phyloP scores from a whole-genome alignment of 352 stramenopile genomes.

The Pythium scleroteichum region DNA sequence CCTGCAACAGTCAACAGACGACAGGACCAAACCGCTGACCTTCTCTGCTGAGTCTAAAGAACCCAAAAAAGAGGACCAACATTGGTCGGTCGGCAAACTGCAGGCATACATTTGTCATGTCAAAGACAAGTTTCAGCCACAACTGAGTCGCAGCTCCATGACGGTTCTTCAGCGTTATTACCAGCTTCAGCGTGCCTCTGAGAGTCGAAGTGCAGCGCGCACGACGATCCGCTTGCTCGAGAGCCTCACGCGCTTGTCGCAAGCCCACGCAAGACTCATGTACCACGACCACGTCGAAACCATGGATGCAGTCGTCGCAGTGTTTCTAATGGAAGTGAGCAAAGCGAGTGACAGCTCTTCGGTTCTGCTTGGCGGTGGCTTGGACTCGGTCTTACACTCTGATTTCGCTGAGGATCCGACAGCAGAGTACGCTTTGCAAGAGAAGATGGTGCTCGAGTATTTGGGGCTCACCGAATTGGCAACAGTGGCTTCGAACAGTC shows the following conservation, averaged over 20 bases:
- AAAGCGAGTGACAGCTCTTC: slow-evolving; percentile 66
- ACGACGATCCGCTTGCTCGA: slow-evolving; percentile 95
- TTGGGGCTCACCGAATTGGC: slow-evolving; percentile 60
- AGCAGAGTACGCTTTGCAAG: slow-evolving; percentile 65
- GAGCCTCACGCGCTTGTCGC: slow-evolving; percentile 91
- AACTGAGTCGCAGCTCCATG: slow-evolving; percentile 79
- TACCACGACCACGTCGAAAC: slow-evolving; percentile 63
- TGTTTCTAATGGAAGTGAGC: slow-evolving; percentile 80
- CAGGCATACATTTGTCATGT: slow-evolving; percentile 93
- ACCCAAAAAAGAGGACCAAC: slow-evolving; percentile 13
- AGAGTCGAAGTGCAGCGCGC: slow-evolving; percentile 62
- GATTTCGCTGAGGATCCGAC: slow-evolving; percentile 62
- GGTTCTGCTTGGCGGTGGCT: slow-evolving; percentile 49
- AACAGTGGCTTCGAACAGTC: slow-evolving; percentile 22
- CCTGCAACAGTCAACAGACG: slow-evolving; percentile 81
- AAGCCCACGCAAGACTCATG: slow-evolving; percentile 91
- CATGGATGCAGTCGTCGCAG: slow-evolving; percentile 76
- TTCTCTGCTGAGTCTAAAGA: slow-evolving; percentile 21
- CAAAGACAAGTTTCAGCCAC: slow-evolving; percentile 86
- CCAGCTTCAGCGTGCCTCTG: slow-evolving; percentile 65
- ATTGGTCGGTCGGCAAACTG: slow-evolving; percentile 90
- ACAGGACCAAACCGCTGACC: slow-evolving; percentile 9
- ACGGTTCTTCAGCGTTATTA: slow-evolving; percentile 93
- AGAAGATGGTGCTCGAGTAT: slow-evolving; percentile 70
- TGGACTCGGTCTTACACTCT: slow-evolving; percentile 69